Conservation (phyloP, 2,329 filamentous ascomycete species). For the Colletotrichum camelliae region DNA sequence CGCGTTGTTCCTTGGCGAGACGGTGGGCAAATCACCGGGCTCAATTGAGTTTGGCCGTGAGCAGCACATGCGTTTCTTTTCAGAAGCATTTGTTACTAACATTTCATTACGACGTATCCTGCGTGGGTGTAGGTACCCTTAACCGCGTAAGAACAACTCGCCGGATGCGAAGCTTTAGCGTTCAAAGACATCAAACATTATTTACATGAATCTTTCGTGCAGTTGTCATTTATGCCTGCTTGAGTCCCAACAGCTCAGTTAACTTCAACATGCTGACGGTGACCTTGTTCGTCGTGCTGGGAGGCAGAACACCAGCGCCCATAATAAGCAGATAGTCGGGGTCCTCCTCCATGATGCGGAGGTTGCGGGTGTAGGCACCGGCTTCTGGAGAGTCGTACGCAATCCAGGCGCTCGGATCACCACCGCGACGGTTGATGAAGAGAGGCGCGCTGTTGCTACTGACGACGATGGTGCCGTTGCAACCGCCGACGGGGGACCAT, state of each 20-base stretch:
- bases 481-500: constrained; percentile 48
- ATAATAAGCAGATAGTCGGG: constrained; percentile 45
- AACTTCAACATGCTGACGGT: constrained; percentile 39
- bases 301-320: constrained; percentile 50
- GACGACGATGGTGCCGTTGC: constrained; percentile 50
- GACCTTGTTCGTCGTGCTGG: constrained; percentile 50
- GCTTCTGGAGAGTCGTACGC: constrained; percentile 38
- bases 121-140: not conserved
- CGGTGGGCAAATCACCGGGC: not conserved
- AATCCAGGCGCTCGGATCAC: constrained; percentile 41
- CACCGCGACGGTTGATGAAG: constrained; percentile 47
- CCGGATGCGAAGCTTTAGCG: rapidly evolving
- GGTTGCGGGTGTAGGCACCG: constrained; percentile 40
- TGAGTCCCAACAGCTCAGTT: constrained; percentile 25
- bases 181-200: not conserved
- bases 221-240: not conserved
- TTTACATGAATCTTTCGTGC: not conserved
- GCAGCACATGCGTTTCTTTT: not conserved
- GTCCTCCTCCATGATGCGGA: constrained; percentile 39
- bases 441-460: constrained; percentile 42
- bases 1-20: not conserved
- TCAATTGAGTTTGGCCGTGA: not conserved
- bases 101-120: not conserved
- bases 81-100: not conserved
- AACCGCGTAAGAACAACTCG: not conserved